Percentiles rank a stretch among this genome's conserved stretches.
Conservation (phyloP, 805 yeast genomes). For the Maudiozyma bulderi region DNA sequence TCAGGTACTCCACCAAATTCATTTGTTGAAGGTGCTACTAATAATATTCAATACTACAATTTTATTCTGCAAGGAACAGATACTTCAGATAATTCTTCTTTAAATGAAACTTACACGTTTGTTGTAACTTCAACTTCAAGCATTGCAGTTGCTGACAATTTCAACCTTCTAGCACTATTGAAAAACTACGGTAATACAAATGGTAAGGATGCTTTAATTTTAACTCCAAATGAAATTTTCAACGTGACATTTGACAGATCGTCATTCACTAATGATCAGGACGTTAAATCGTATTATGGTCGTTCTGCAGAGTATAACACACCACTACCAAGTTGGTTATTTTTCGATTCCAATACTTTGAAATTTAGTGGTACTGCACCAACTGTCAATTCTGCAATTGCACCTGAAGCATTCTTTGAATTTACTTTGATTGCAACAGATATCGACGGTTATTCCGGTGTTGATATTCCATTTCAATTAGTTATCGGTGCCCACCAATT, state of each 20-base stretch:
- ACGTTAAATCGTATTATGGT: constrained; percentile 55
- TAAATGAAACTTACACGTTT: constrained; percentile 44
- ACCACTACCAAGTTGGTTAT: constrained; percentile 86
- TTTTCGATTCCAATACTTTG: constrained; percentile 50
- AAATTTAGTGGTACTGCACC: constrained; percentile 86
- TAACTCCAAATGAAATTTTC: constrained; percentile 61
- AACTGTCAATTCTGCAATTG: constrained; percentile 70
- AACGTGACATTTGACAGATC: constrained; percentile 51
- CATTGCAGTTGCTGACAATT: constrained; percentile 32
- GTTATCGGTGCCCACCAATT: constrained; percentile 84
- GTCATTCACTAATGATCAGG: constrained; percentile 46
- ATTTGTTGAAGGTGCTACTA: constrained; percentile 20
- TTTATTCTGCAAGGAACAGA: constrained; percentile 61
- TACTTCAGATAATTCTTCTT: constrained; percentile 35
- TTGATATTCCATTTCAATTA: constrained; percentile 57
- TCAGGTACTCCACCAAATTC: constrained; percentile 52
- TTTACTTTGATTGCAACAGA: constrained; percentile 76
- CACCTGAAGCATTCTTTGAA: constrained; percentile 69
- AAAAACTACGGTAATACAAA: constrained; percentile 63
- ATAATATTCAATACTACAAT: constrained; percentile 37
- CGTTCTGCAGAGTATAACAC: constrained; percentile 63
- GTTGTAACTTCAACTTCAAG: constrained; percentile 51
- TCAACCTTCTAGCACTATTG: constrained; percentile 39
- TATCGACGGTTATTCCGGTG: constrained; percentile 62
- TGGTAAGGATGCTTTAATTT: constrained; percentile 63